Conservation (phyloP, 495 filamentous ascomycete genomes). For the Tuber brumale region DNA sequence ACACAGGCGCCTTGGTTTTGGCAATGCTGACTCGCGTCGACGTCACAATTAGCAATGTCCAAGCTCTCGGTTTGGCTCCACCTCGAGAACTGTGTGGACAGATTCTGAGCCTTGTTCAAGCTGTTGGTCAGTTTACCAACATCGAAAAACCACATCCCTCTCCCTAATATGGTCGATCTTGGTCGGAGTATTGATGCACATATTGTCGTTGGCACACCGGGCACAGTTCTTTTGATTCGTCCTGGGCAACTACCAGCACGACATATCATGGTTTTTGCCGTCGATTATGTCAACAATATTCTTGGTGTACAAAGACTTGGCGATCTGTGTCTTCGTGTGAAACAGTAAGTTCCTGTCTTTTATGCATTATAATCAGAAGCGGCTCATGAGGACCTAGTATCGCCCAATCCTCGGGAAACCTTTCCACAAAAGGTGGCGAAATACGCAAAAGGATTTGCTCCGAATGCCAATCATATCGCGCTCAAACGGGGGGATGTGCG, state of each 20-base stretch:
- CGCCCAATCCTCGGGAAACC: constrained; percentile 54
- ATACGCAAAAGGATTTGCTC: constrained; percentile 74
- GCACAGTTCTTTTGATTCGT: constrained; percentile 79
- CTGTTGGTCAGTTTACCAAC: constrained; percentile 76
- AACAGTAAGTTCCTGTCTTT: constrained; percentile 53
- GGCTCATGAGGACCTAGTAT: neutral
- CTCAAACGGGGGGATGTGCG: constrained; percentile 84
- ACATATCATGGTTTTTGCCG: constrained; percentile 68
- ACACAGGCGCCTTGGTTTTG: constrained; percentile 91
- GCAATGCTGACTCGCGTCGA: constrained; percentile 84
- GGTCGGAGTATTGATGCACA: constrained; percentile 58
- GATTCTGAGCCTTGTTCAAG: constrained; percentile 72
- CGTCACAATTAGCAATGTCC: constrained; percentile 58
- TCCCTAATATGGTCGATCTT: constrained; percentile 63
- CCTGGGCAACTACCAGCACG: constrained; percentile 58
- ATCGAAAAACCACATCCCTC: constrained; percentile 67
- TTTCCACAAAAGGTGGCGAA: constrained; percentile 76
- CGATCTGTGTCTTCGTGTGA: constrained; percentile 87
- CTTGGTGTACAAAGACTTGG: constrained; percentile 86
- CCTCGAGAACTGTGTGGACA: constrained; percentile 92
- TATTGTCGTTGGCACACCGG: constrained; percentile 87
- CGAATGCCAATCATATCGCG: constrained; percentile 77
- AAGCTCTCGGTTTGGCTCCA: constrained; percentile 83
- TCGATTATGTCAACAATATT: constrained; percentile 97
- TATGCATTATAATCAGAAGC: constrained; percentile 4